phyloP scores from a whole-genome alignment of 768 basidiomycete genomes.

The Phanerochaete sordida region DNA sequence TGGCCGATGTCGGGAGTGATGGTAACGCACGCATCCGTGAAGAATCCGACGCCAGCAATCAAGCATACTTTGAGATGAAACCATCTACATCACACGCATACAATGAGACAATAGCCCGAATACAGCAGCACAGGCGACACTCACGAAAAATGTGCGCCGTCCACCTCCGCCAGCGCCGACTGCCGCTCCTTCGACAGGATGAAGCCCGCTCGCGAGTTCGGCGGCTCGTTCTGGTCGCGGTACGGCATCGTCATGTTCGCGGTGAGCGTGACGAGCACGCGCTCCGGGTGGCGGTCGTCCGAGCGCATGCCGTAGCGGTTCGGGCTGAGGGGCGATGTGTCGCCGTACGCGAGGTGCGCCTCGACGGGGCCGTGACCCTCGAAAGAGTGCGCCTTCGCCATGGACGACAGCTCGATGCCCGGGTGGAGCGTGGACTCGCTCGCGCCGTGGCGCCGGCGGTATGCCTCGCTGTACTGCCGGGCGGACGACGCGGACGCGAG shows the following conservation, averaged over 20 bases:
- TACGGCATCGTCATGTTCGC: not conserved
- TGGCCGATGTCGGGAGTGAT: not conserved
- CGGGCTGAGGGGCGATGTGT: not conserved
- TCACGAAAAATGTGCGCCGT: constrained; percentile 82
- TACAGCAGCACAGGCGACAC: too few relatives aligned
- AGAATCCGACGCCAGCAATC: constrained; percentile 81
- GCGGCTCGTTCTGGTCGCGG: not conserved
- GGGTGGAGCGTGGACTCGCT: not conserved
- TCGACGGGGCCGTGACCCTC: not conserved
- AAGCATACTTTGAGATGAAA: constrained; percentile 71
- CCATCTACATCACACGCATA: constrained; percentile 55
- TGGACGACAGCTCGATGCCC: too few relatives aligned
- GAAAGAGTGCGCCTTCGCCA: not conserved
- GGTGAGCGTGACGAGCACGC: not conserved
- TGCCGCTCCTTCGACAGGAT: constrained; percentile 38
- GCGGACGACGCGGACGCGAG: not conserved
- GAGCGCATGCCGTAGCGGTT: not conserved
- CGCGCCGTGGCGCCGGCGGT: too few relatives aligned
- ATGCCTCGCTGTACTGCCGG: not conserved
- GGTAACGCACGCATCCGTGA: constrained; percentile 50
- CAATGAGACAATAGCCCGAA: too few relatives aligned
- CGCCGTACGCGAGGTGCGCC: not conserved
- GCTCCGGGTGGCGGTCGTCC: not conserved
- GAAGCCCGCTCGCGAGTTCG: not conserved
- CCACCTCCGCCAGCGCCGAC: constrained; percentile 70